Base-by-base conservation (phyloP, 495 filamentous ascomycete genomes). In the Penicillium steckii region DNA sequence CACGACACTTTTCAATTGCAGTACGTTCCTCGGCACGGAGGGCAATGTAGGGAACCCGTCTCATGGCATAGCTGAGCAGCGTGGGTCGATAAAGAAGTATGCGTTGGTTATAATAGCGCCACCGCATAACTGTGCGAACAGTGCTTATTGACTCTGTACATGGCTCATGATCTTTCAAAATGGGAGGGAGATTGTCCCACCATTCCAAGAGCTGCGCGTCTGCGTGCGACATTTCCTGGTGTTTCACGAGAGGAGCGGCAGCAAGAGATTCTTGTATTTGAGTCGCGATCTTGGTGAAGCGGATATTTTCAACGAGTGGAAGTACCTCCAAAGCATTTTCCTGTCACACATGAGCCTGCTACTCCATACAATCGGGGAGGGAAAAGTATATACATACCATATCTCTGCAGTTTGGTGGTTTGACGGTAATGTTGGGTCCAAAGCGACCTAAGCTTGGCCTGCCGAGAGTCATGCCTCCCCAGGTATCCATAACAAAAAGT, bases 1-100 rank as follows among this genome's bases (percentile, higher is more conserved):
- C 78, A 19, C 86, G 80, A 65, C 86, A 90, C 29, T 79, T 83
- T 42, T 82, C 77, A 46, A 91, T 85, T 8, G 86, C 83, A 1
- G 79, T 79, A 32, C 86, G 80, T 57, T 92, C 87, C 48, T 91
- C 87, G 8, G 80, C 80, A 21, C 64, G 59, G 6, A 81, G 52
- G 0, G 77, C 78, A 44, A 83, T 79, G 29, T 81, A 83, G 24
- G 80, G 76, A 7, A 80, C 78, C 10, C 84, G 81, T 8, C 82
- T 84, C 61, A 87, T 83, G 6, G 87, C 87, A 3, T 87, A 79
- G 58, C 81, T 86, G 3, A 92, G 78, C 4, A 92, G 76, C 0
- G 85, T 85, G 0, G 88, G 88, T 1, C 88, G 80, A 63, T 90
- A 84, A n/a, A 91, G 81, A 1, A 91, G 80, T 71, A 91, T 89